phyloP scores from a whole-genome alignment of 257 asterid species.

The Jasminum sambac region DNA sequence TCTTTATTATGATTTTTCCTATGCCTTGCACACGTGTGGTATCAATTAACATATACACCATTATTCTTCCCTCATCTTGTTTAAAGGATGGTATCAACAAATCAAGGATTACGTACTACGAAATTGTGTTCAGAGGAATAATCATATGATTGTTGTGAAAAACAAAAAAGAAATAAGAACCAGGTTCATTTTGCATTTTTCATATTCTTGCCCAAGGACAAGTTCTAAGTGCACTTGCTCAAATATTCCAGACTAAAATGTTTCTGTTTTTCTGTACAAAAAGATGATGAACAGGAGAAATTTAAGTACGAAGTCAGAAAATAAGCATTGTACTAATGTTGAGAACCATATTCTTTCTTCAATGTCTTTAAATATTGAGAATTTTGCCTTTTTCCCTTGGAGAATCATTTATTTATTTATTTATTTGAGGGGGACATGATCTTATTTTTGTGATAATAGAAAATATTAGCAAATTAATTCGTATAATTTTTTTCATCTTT shows the following conservation, averaged over 20 bases:
- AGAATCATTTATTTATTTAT: too few species aligned
- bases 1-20: neutral
- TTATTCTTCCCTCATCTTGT: neutral
- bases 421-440: too few species aligned
- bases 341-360: constrained; percentile 11
- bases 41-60: too few species aligned
- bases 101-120: constrained; percentile 30
- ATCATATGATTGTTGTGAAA: constrained; percentile 6
- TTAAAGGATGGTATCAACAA: neutral
- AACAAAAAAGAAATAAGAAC: constrained; percentile 37
- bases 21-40: neutral
- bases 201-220: constrained; percentile 35
- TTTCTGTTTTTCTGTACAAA: constrained; percentile 13
- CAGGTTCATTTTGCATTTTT: constrained; percentile 45
- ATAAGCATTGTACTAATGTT: constrained; percentile 16
- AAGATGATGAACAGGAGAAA: constrained; percentile 30
- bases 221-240: constrained; percentile 23
- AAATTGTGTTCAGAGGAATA: constrained; percentile 21
- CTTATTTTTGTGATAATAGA: constrained; percentile 13
- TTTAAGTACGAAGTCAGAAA: constrained; percentile 13
- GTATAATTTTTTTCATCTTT: constrained; percentile 43
- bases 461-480: constrained; percentile 36
- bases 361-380: constrained; percentile 29
- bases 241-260: constrained; percentile 31
- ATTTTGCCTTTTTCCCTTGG: constrained; percentile 22